Evolutionary conservation across 164 flowering plant genomes (phyloP), one percentile per base, ranked within the genome.

Genomic region (Piper longum): DNA sequence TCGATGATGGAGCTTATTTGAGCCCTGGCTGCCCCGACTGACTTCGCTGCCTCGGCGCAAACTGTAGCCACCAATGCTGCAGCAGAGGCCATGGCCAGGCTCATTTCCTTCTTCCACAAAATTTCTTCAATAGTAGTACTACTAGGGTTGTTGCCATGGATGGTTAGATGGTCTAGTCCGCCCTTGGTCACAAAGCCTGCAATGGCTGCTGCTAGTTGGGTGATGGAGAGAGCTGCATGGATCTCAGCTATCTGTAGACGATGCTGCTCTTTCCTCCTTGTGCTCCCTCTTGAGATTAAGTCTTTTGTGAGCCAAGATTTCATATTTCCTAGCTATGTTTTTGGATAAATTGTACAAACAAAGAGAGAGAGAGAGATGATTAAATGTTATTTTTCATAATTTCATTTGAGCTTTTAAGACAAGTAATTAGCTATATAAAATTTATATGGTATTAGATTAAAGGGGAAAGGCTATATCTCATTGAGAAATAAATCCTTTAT

Each of bases 11-110:
- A 60, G 16, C 70, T 60, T 26, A 74, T 67, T n/a, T 52, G 72
- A 45, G 72, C 48, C 60, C 70, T 55, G 19, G 43, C 59, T 4
- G 77, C 77, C 2, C 77, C 77, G 1, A 61, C 61, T 43, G 72
- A 65, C 64, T 74, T 74, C 39, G 77, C 77, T 17, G 72, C 77
- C 66, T 74, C 74, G 16, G 77, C 77, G 57, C 74, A 74, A 0
- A 63, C 74, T 36, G 72, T 48, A 18, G 74, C 73, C 61, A 74
- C 59, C 56, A 74, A 43, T 16, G 74, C 62, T 54, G 77, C 75
- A 51, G 78, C 75, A 1, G 72, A 62, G 60, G 78, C 69, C 51
- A 75, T 57, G 14, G 60, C 67, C 4, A 56, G 43, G 13, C 66
- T 60, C 66, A 64, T 59, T 13, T 62, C 45, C 54, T 62, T 55